phyloP scores from a whole-genome alignment of 106 monocot genomes.

The Posidonia australis region DNA sequence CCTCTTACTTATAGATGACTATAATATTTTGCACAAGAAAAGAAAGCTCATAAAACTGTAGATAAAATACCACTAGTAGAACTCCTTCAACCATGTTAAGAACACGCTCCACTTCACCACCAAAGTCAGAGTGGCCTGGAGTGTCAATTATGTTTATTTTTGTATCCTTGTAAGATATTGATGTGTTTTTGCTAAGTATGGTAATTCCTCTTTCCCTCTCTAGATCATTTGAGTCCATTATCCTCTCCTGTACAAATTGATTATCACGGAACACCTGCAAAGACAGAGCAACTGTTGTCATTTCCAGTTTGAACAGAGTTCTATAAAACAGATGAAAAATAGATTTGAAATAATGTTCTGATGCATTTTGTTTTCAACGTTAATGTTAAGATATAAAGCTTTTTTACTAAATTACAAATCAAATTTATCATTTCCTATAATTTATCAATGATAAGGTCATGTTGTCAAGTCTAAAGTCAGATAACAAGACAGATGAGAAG shows the following conservation, averaged over 20 bases:
- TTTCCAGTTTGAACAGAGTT: not conserved
- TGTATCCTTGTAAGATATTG: slow-evolving; percentile 83
- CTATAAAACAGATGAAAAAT: too few relatives aligned
- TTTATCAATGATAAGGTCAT: too few relatives aligned
- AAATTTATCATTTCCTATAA: too few relatives aligned
- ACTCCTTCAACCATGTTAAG: slow-evolving; percentile 99
- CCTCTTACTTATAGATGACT: not conserved
- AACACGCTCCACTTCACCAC: slow-evolving; percentile 96
- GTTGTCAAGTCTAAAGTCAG: too few relatives aligned
- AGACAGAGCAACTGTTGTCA: not conserved
- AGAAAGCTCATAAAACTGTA: not conserved
- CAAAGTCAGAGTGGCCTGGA: slow-evolving; percentile 98
- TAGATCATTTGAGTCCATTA: slow-evolving; percentile 98
- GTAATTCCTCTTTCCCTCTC: slow-evolving; percentile 97
- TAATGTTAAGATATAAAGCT: too few relatives aligned
- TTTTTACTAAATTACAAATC: too few relatives aligned
- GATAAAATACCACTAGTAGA: slow-evolving; percentile 80
- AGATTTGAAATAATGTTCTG: too few relatives aligned
- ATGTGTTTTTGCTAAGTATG: slow-evolving; percentile 98
- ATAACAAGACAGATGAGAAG: too few relatives aligned
- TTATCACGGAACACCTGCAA: slow-evolving; percentile 97
- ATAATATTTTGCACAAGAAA: not conserved
- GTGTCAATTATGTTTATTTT: slow-evolving; percentile 99
- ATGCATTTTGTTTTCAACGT: too few relatives aligned
- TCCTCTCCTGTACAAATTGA: slow-evolving; percentile 86